Conservation (phyloP, 2,329 filamentous ascomycete species). For the Colletotrichum agaves region DNA sequence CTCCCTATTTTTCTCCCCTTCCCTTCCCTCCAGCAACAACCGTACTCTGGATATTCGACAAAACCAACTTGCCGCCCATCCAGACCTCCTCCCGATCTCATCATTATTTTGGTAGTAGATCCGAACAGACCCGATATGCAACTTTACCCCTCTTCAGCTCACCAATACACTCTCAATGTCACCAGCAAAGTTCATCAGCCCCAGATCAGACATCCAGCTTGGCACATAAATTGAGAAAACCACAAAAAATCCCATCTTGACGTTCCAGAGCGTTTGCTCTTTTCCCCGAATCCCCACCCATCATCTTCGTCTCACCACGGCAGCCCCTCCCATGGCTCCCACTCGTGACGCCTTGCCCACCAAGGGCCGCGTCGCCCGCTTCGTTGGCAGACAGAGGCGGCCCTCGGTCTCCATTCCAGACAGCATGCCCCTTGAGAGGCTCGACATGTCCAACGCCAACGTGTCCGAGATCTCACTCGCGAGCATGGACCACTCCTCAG, state of each 20-base stretch:
- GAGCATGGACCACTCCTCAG: constrained; percentile 22
- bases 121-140: constrained; percentile 36
- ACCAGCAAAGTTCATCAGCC: constrained; percentile 33
- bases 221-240: constrained; percentile 37
- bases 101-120: constrained; percentile 35
- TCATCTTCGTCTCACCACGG: constrained; percentile 3
- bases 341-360: constrained; percentile 30
- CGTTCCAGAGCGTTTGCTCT: neutral
- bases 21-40: constrained; percentile 30
- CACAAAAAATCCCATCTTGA: constrained; percentile 5
- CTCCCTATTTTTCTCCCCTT: neutral
- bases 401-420: constrained; percentile 35
- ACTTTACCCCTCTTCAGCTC: constrained; percentile 35
- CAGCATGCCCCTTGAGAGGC: constrained; percentile 27
- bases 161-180: constrained; percentile 36
- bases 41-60: constrained; percentile 33
- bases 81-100: constrained; percentile 29
- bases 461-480: constrained; percentile 33
- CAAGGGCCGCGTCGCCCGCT: constrained; percentile 32
- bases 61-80: constrained; percentile 30
- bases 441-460: constrained; percentile 36
- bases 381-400: constrained; percentile 24
- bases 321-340: constrained; percentile 26
- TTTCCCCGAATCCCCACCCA: constrained; percentile 5
- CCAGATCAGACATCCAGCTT: constrained; percentile 38